Conservation (phyloP, 768 basidiomycete genomes). For the Termitomyces sp. region DNA sequence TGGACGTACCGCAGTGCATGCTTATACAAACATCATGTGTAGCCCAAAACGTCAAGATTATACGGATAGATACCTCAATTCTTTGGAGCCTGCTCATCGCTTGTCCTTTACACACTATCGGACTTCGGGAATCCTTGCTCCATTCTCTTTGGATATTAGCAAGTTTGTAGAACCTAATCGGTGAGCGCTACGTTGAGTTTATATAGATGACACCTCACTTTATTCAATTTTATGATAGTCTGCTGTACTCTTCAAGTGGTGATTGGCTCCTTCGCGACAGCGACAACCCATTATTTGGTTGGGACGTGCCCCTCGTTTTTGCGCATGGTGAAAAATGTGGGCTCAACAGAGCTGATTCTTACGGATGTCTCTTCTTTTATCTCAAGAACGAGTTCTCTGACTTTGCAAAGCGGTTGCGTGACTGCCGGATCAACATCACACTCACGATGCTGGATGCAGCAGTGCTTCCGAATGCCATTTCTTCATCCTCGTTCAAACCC, state of each 20-base stretch:
- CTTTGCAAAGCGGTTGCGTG: conserved; percentile 23
- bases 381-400: conserved; percentile 23
- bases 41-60: conserved; percentile 28
- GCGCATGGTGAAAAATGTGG: conserved; percentile 23
- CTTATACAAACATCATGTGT: conserved; percentile 24
- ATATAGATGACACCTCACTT: neutral
- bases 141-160: conserved; percentile 19
- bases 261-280: conserved; percentile 32
- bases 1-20: conserved; percentile 15
- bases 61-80: conserved; percentile 28
- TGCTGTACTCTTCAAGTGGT: conserved; percentile 32
- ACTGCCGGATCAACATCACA: conserved; percentile 21
- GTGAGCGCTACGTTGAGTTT: conserved; percentile 6
- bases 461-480: conserved; percentile 23
- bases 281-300: conserved; percentile 33
- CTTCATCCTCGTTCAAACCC: conserved; percentile 14
- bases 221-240: conserved; percentile 9
- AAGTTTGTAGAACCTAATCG: conserved; percentile 25
- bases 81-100: conserved; percentile 29
- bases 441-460: conserved; percentile 27
- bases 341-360: conserved; percentile 20
- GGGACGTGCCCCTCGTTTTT: conserved; percentile 31
- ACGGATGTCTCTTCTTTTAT: conserved; percentile 29
- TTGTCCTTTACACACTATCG: conserved; percentile 22
- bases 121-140: conserved; percentile 22